Conservation (phyloP, 140 eudicot species). For the Senecio squalidus region DNA sequence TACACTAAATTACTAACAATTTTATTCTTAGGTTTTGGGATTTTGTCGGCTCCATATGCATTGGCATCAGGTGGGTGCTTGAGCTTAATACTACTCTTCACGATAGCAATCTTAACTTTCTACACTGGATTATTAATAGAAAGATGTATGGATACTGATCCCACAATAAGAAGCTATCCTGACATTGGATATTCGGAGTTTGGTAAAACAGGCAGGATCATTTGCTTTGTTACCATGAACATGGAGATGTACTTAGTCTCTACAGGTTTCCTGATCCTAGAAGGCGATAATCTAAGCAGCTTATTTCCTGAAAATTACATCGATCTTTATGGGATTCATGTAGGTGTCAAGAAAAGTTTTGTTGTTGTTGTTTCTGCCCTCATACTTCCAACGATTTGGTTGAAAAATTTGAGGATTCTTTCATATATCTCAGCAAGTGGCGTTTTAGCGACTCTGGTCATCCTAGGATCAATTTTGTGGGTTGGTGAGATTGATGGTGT, state of each 20-base stretch:
- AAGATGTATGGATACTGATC: slow-evolving; percentile 65
- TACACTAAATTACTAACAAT: too few relatives aligned
- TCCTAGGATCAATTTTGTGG: too few relatives aligned
- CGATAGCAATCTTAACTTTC: slow-evolving; percentile 41
- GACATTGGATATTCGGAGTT: slow-evolving; percentile 64
- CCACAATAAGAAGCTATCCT: slow-evolving; percentile 46
- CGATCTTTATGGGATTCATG: too few relatives aligned
- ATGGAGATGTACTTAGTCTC: slow-evolving; percentile 51
- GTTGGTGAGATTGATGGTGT: too few relatives aligned
- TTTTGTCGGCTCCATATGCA: not conserved
- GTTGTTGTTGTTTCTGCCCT: too few relatives aligned
- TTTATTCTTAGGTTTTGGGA: slow-evolving; percentile 1
- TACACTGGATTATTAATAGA: slow-evolving; percentile 57
- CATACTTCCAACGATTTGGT: too few relatives aligned
- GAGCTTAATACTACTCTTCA: slow-evolving; percentile 25
- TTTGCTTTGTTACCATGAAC: slow-evolving; percentile 40
- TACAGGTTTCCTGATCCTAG: slow-evolving; percentile 54
- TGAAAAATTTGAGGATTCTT: too few relatives aligned
- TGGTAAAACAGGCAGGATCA: slow-evolving; percentile 39
- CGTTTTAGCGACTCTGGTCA: too few relatives aligned
- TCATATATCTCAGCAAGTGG: too few relatives aligned
- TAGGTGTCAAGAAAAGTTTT: too few relatives aligned
- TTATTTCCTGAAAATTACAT: too few relatives aligned
- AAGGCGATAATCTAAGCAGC: too few relatives aligned
- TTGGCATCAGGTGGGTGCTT: slow-evolving; percentile 9